Conservation (phyloP, 2,329 filamentous ascomycete species). For the Penicillium sp. region DNA sequence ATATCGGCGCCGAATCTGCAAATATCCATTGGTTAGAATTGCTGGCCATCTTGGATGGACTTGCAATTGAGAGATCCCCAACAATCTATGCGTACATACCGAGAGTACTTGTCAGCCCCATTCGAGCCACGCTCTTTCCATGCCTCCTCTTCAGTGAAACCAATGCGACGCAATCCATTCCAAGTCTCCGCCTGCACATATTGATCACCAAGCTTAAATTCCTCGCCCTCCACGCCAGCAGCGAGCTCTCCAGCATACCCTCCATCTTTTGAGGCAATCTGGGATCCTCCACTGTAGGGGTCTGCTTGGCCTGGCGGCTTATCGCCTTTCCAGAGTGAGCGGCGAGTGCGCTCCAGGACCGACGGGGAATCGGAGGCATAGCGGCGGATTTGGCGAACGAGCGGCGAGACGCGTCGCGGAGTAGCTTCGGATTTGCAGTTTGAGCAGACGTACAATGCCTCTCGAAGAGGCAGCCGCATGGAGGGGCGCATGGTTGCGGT, state of each 20-base stretch:
- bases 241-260: constrained; percentile 19
- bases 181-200: constrained; percentile 31
- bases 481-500: constrained; percentile 37
- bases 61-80: neutral
- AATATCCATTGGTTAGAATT: constrained; percentile 6
- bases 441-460: constrained; percentile 40
- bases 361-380: constrained; percentile 34
- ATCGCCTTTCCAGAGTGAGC: constrained; percentile 50
- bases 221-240: constrained; percentile 15
- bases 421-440: constrained; percentile 37
- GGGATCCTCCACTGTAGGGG: constrained; percentile 43
- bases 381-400: constrained; percentile 34
- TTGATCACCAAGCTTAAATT: constrained; percentile 8
- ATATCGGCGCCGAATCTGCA: constrained; percentile 16
- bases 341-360: constrained; percentile 45
- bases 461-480: constrained; percentile 36
- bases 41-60: neutral
- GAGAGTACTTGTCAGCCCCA: constrained; percentile 37
- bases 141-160: constrained; percentile 39
- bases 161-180: constrained; percentile 53
- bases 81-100: constrained; percentile 32
- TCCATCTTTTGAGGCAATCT: constrained; percentile 20
- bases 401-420: constrained; percentile 26
- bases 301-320: constrained; percentile 47
- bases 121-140: constrained; percentile 38